Evolutionary conservation across 2,329 filamentous ascomycete species (phyloP).

Genomic region (Aspergillus nomiae): DNA sequence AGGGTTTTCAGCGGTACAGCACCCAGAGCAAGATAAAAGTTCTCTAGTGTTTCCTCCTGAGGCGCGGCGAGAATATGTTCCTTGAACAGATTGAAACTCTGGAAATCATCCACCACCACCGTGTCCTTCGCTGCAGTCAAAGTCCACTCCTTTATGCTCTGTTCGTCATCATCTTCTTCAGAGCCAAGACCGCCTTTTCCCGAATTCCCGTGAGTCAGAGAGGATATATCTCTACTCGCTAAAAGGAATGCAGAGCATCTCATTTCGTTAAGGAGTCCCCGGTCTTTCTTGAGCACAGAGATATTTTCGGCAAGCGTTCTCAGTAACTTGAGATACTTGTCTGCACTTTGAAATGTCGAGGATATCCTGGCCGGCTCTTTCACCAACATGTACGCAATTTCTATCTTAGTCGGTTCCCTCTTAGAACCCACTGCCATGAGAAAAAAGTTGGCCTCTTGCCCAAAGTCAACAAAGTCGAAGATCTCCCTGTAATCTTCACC

Average conservation of each 20-base stretch:
- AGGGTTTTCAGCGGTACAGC: constrained; percentile 73
- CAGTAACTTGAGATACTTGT: constrained; percentile 84
- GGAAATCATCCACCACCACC: constrained; percentile 83
- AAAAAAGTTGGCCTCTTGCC: constrained; percentile 82
- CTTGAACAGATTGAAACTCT: constrained; percentile 86
- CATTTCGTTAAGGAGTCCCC: constrained; percentile 74
- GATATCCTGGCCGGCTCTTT: constrained; percentile 80
- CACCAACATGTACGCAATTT: constrained; percentile 82
- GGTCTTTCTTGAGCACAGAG: constrained; percentile 72
- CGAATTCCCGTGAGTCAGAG: constrained; percentile 24
- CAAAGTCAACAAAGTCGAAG: constrained; percentile 97
- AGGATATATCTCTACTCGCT: constrained; percentile 73
- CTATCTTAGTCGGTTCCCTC: constrained; percentile 81
- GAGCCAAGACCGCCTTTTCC: constrained; percentile 23
- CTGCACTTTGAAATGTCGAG: constrained; percentile 73
- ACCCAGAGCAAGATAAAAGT: constrained; percentile 81
- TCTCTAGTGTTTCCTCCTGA: constrained; percentile 83
- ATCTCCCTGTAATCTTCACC: constrained; percentile 78
- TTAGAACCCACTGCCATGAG: constrained; percentile 87
- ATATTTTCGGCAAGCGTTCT: constrained; percentile 77
- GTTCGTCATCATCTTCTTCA: constrained; percentile 60
- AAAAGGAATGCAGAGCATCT: constrained; percentile 75
- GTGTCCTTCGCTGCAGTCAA: constrained; percentile 72
- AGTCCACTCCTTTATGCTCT: constrained; percentile 74
- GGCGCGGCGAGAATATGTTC: constrained; percentile 81